Base-by-base conservation (phyloP, 108 stramenopile species). In the Cyclotella cryptica region DNA sequence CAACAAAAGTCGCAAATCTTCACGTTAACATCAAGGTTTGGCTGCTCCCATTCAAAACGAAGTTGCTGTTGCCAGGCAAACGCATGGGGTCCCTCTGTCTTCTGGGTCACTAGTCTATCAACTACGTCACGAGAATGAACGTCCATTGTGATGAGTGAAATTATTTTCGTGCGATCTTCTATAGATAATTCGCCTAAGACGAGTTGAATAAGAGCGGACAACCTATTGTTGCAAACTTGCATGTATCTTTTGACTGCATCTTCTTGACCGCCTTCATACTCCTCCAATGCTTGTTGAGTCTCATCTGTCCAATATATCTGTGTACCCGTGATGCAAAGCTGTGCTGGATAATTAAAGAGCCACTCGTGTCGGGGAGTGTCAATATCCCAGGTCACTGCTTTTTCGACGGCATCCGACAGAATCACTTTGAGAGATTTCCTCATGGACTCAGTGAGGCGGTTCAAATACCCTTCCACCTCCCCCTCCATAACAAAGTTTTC, bases 301-400 rank as follows among this genome's bases (percentile, higher is more conserved):
- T 97, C 96, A 58, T 97, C 96, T 0, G 96, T 97, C 96, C 96
- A 97, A 85, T 90, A 97, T 55, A 97, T 93, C 76, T 96, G 93
- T 45, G 93, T 91, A 24, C 90, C 94, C 11, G 93, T 92, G 18
- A 97, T 88, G 14, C 94, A 94, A 39, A 95, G 71, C 69, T 97
- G 96, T 21, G 96, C 96, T 3, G 96, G 96, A 84, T 93, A 97
- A 58, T 92, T 80, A 58, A 94, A 94, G 5, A 96, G 81, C 96
- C 96, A 97, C 69, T 90, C 88, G 54, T 97, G 94, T 14, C 96
- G 91, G 18, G 96, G 93, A 28, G 75, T 73, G 39, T 95, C 94
- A 22, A 92, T 86, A 39, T 97, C 96, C 96, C 96, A 97, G 57
- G 89, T 89, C 26, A 93, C 95, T 15, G 94, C 96, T 35, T 92